Conservation (phyloP, 352 stramenopile genomes). For the Phytophthora constricta region DNA sequence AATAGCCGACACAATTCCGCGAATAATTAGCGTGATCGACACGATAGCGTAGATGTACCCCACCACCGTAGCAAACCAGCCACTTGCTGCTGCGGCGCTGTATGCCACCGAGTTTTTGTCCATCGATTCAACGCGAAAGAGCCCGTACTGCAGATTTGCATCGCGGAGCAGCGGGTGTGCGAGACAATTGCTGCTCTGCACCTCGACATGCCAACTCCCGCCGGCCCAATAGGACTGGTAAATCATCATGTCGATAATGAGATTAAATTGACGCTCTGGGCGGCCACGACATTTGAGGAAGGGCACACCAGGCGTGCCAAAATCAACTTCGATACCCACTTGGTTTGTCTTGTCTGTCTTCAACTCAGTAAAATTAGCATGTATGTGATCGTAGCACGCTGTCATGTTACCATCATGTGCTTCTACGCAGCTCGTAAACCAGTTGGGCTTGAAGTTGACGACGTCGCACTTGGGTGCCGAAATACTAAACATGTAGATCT, state of each 20-base stretch:
- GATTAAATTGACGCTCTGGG: conserved; percentile 29
- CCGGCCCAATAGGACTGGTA: conserved; percentile 46
- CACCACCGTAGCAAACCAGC: conserved; percentile 30
- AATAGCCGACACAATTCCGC: conserved; percentile 15
- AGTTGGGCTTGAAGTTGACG: conserved; percentile 37
- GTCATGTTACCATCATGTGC: conserved; percentile 17
- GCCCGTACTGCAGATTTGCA: conserved; percentile 9
- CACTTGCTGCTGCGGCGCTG: conserved; percentile 14
- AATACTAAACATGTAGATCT: conserved; percentile 43
- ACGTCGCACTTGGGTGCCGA: conserved; percentile 42
- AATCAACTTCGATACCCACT: conserved; percentile 32
- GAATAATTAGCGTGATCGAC: conserved; percentile 30
- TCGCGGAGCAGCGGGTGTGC: conserved; percentile 21
- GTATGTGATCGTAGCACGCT: conserved; percentile 37
- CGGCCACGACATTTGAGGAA: conserved; percentile 40
- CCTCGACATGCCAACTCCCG: conserved; percentile 36
- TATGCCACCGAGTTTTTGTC: conserved; percentile 20
- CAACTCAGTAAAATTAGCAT: conserved; percentile 38
- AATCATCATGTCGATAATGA: conserved; percentile 40
- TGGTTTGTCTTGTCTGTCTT: conserved; percentile 27
- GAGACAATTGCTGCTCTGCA: conserved; percentile 45
- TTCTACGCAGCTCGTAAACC: conserved; percentile 24
- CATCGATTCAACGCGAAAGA: conserved; percentile 28
- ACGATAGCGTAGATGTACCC: conserved; percentile 36
- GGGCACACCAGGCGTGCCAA: conserved; percentile 28